These are phyloP conservation scores for Stylonectria norvegica DNA, from an alignment of 2,329 filamentous ascomycete species.

Conservation along the genomic window DNA sequence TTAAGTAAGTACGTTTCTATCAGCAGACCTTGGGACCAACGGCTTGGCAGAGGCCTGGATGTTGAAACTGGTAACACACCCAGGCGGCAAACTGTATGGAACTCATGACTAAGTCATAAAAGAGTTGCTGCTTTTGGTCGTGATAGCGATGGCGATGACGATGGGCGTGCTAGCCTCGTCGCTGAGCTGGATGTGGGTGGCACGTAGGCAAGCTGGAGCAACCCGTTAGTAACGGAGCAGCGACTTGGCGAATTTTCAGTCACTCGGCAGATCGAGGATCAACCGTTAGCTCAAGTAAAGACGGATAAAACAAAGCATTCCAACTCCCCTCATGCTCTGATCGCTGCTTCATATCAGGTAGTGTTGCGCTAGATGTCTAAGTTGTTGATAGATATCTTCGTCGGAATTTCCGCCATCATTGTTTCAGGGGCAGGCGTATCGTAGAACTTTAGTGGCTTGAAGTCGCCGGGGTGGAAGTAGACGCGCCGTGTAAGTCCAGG, in stretches of 20 bases:
- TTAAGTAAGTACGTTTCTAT: no score
- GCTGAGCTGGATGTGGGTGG: conserved; percentile 2
- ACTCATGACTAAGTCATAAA: background rate
- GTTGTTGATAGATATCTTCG: conserved; percentile 6
- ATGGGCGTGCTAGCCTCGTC: conserved; percentile 2
- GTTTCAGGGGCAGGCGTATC: no score
- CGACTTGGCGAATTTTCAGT: background rate
- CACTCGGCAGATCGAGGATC: conserved; percentile 2
- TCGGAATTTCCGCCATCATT: no score
- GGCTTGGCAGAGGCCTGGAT: conserved; percentile 6
- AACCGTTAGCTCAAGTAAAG: conserved; percentile 1
- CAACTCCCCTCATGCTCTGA: conserved; percentile 5
- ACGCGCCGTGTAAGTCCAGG: no score
- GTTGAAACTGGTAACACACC: conserved; percentile 7
- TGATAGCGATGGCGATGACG: conserved; percentile 2
- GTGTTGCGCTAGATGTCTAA: conserved; percentile 5
- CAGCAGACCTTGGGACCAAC: background rate
- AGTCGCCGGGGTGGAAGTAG: no score
- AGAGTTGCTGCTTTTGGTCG: conserved; percentile 2
- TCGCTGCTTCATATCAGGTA: conserved; percentile 1
- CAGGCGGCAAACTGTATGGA: conserved; percentile 4
- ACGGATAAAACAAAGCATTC: conserved; percentile 8
- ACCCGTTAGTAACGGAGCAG: background rate
- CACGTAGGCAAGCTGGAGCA: background rate
- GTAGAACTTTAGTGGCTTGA: no score